Base-by-base conservation (phyloP, 441 rosid genomes). In the Croton setiger region DNA sequence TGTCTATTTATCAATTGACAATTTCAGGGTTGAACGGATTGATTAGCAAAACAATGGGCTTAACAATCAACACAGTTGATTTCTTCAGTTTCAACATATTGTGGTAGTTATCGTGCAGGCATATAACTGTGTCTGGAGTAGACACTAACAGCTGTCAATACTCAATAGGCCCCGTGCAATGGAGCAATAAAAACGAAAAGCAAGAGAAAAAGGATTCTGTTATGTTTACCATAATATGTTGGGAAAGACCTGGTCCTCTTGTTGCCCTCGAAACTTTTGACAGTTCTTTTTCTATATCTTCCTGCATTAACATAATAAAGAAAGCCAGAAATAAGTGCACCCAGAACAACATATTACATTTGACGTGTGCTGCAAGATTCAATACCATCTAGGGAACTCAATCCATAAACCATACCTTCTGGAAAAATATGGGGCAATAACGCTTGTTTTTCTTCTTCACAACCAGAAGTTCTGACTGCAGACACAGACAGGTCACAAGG, bases 401-500 rank as follows among this genome's bases (percentile, higher is more conserved):
- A 52, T 1, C 21, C 54, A 20, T 65, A 73, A 68, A 74, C 67
- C 74, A 51, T 70, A 88, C 98, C 97, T 93, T 93, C 72, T 88
- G 88, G 84, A 93, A 93, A 84, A 87, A 93, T 73, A 93, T 72
- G 11, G 97, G 98, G 83, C 88, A 89, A 78, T 83, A 92, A 18
- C 98, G 90, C 82, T 77, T 87, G 79, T 83, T 86, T 77, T 72
- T 90, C 73, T 79, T 93, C 87, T 82, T 89, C 78, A 89, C 90
- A 65, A 87, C 86, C 79, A 89, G 84, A 74, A 87, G 94, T 66
- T 93, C 98, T 33, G 98, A 93, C 98, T 93, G 93, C 69, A 85
- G 12, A 74, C 5, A 52, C 5, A 64, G 8, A 77, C n/a, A 60
- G 37, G 54, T 56, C 58, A 68, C 48, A 75, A 68, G 44, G 73